Evolutionary conservation across 495 filamentous ascomycete species (phyloP).

Genomic region (Neurospora hispaniola): DNA sequence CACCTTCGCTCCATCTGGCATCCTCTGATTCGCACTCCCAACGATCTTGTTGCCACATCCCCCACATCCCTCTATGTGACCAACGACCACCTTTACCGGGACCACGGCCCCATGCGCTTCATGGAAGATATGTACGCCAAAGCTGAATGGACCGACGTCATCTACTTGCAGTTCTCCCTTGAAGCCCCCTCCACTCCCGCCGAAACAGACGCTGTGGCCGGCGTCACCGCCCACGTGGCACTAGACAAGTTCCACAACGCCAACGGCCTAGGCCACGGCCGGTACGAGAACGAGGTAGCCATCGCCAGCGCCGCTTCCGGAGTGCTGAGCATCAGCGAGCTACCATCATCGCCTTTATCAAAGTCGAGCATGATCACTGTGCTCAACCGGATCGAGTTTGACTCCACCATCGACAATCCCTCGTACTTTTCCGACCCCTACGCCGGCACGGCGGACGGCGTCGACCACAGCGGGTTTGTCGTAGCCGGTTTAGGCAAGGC

Average conservation of each 20-base stretch:
- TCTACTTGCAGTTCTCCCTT: conserved; percentile 16
- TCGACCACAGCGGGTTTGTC: conserved; percentile 46
- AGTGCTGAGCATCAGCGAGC: conserved; percentile 14
- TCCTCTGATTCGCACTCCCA: conserved; percentile 45
- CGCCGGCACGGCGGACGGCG: conserved; percentile 32
- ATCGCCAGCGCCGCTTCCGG: conserved; percentile 31
- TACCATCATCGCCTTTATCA: conserved; percentile 25
- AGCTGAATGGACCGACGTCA: conserved; percentile 23
- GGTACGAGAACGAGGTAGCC: conserved; percentile 35
- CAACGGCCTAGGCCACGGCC: conserved; percentile 49
- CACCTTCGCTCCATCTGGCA: conserved; percentile 37
- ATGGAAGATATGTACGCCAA: conserved; percentile 30
- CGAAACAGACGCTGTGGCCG: conserved; percentile 25
- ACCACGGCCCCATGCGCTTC: conserved; percentile 31
- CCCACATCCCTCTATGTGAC: conserved; percentile 45
- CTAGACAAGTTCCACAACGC: conserved; percentile 35
- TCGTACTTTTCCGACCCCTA: conserved; percentile 44
- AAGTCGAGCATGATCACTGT: conserved; percentile 32
- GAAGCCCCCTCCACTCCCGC: conserved; percentile 7
- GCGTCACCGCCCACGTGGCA: conserved; percentile 35
- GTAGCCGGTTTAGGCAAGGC: conserved; percentile 38
- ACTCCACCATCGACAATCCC: conserved; percentile 46
- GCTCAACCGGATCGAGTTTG: conserved; percentile 30
- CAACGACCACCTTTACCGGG: conserved; percentile 48
- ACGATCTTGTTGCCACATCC: conserved; percentile 44